Percentiles rank a stretch among this genome's conserved stretches.
Conservation (phyloP, 2,329 filamentous ascomycete genomes). For the Pseudodiploospora longispora region DNA sequence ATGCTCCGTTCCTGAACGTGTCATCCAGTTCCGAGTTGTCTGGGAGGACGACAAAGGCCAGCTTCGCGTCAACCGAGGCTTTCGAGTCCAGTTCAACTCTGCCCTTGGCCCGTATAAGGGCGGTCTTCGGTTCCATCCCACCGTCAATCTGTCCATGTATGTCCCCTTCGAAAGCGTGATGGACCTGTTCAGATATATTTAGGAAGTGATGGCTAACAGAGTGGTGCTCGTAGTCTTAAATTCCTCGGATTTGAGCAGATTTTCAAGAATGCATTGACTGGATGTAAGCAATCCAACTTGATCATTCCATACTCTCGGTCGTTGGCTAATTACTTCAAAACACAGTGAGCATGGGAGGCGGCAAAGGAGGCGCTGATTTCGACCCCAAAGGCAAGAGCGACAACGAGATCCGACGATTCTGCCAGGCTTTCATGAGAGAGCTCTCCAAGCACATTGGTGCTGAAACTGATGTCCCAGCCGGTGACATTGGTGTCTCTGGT, state of each 20-base stretch:
- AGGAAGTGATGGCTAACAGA: background rate
- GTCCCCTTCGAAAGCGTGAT: slow-evolving; percentile 9
- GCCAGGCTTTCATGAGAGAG: slow-evolving; percentile 91
- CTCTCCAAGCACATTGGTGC: slow-evolving; percentile 93
- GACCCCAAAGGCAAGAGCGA: slow-evolving; percentile 98
- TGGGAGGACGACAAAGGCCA: slow-evolving; percentile 93
- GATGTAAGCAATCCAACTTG: slow-evolving; percentile 52
- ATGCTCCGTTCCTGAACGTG: slow-evolving; percentile 82
- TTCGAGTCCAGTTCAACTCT: slow-evolving; percentile 97
- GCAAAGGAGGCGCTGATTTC: slow-evolving; percentile 96
- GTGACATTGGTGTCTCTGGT: slow-evolving; percentile 88
- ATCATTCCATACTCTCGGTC: background rate
- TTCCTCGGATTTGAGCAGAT: slow-evolving; percentile 99
- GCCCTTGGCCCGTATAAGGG: slow-evolving; percentile 97
- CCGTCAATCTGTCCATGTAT: slow-evolving; percentile 65
- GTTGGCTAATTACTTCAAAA: background rate
- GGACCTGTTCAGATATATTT: background rate
- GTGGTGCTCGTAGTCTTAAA: slow-evolving; percentile 57
- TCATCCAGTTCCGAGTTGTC: slow-evolving; percentile 94
- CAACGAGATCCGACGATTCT: slow-evolving; percentile 96
- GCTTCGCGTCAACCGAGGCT: slow-evolving; percentile 88
- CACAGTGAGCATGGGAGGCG: slow-evolving; percentile 71
- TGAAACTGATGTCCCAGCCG: slow-evolving; percentile 91
- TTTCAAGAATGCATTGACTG: slow-evolving; percentile 99
- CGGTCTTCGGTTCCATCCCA: slow-evolving; percentile 88